phyloP scores from a whole-genome alignment of 2,329 filamentous ascomycete genomes.

The Pseudogymnoascus verrucosus region DNA sequence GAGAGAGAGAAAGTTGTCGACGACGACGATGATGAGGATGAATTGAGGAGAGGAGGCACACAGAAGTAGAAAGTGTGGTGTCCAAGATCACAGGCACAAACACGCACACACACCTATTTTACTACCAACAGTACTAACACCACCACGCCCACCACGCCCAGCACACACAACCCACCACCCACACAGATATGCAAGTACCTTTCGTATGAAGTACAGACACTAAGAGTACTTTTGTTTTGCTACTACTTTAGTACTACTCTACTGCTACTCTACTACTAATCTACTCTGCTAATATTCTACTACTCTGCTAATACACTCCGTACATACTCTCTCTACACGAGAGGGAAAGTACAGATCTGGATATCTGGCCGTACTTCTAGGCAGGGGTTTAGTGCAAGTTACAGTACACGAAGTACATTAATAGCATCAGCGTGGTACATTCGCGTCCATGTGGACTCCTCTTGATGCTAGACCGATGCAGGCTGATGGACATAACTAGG shows the following conservation, averaged over 20 bases:
- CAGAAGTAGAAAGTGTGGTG: neutral
- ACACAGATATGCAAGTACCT: neutral
- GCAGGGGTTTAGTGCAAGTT: constrained; percentile 1
- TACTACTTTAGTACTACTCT: neutral
- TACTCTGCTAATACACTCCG: neutral
- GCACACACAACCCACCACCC: neutral
- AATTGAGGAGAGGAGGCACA: constrained; percentile 10
- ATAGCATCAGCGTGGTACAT: neutral
- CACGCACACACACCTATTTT: neutral
- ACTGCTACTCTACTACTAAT: neutral
- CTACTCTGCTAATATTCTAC: neutral
- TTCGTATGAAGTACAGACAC: neutral
- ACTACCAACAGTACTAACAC: neutral
- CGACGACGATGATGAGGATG: constrained; percentile 20
- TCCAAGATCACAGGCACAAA: constrained; percentile 7
- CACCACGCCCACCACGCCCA: no score
- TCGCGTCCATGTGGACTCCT: neutral
- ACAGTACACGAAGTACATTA: neutral
- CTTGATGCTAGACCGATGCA: no score
- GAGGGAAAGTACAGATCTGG: neutral
- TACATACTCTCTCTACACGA: neutral
- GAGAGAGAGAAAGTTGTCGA: neutral
- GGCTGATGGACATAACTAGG: no score
- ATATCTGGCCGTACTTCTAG: neutral
- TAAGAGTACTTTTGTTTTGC: neutral